Evolutionary conservation across 2,329 filamentous ascomycete genomes (phyloP), one percentile per base, ranked within the genome.

Genomic region (Didymella exigua): DNA sequence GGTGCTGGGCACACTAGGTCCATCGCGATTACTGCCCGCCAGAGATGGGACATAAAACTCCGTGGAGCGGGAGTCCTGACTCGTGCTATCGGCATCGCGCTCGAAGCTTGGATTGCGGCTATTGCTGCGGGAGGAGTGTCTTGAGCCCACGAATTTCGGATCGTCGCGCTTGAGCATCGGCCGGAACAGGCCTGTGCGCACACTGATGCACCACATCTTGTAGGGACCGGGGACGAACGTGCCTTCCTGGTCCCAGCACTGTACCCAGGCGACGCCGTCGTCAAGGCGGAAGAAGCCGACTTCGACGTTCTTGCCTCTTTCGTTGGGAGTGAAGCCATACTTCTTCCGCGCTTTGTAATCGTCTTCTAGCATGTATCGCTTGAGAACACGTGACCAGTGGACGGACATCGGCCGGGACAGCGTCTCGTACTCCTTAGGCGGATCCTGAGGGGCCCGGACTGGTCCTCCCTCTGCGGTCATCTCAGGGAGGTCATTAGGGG

Each of bases 151-250:
- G 40, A 71, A 76, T 14, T 70, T 63, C 9, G 74, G 74, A 33
- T 75, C 72, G 52, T 76, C 74, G 58, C 70, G 66, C 51, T 71
- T 72, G 41, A 71, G 58, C 74, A 76, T 76, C 44, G 74, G 72
- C 8, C 75, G 67, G 58, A 76, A 76, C 10, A 63, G 55, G n/a
- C 67, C 59, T 36, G 74, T 76, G 46, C 74, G 70, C 30, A 72
- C 55, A 54, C 81, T 79, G 40, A 79, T 70, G 57, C 73, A 76
- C 79, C 79, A 82, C 41, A 79, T 77, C 49, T 78, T 77, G 61
- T 81, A 82, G 7, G 79, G 79, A 1, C 79, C 79, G 4, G 78
- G 78, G 37, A 82, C 77, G 65, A 82, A 82, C n/a, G 71, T 74
- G 49, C 78, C 79, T 34, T 79, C 68, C 19, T 75, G 70, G 60